Percentiles rank a stretch among this genome's conserved stretches.
phyloP scores from a whole-genome alignment of 2,329 filamentous ascomycete genomes.

The Hymenoscyphus infarciens region DNA sequence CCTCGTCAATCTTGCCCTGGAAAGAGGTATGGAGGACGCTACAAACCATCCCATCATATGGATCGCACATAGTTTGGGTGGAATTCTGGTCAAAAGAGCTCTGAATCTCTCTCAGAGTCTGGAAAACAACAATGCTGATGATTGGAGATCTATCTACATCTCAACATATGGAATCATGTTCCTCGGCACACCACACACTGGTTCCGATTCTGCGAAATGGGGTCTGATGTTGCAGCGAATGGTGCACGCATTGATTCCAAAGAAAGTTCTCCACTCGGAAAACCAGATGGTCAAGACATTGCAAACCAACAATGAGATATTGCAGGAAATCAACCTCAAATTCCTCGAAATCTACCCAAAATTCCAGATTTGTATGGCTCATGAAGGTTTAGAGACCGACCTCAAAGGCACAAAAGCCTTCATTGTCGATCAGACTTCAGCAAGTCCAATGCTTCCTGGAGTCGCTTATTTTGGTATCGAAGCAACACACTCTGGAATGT shows the following conservation, averaged over 20 bases:
- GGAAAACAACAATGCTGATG: slow-evolving; percentile 55
- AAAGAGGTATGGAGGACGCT: slow-evolving; percentile 56
- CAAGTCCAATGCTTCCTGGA: slow-evolving; percentile 64
- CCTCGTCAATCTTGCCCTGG: slow-evolving; percentile 58
- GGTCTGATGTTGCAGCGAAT: slow-evolving; percentile 65
- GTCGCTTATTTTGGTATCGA: slow-evolving; percentile 74
- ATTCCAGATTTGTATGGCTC: slow-evolving; percentile 72
- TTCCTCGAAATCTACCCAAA: slow-evolving; percentile 69
- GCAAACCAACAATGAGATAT: slow-evolving; percentile 69
- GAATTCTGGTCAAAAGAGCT: slow-evolving; percentile 67
- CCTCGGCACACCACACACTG: slow-evolving; percentile 71
- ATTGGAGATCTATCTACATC: slow-evolving; percentile 65
- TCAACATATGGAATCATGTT: slow-evolving; percentile 76
- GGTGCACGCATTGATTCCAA: slow-evolving; percentile 61
- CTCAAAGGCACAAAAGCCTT: slow-evolving; percentile 59
- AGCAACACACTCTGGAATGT: slow-evolving; percentile 67
- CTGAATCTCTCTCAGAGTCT: slow-evolving; percentile 65
- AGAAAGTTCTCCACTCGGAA: slow-evolving; percentile 63
- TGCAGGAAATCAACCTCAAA: slow-evolving; percentile 69
- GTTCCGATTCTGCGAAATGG: slow-evolving; percentile 66
- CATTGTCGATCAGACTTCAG: slow-evolving; percentile 68
- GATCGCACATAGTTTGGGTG: slow-evolving; percentile 71
- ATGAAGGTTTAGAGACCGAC: slow-evolving; percentile 70
- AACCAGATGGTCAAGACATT: slow-evolving; percentile 65
- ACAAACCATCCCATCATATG: slow-evolving; percentile 67